Conservation (phyloP, 192 early-diverging fungal species). For the Irineochytrium annulatum region DNA sequence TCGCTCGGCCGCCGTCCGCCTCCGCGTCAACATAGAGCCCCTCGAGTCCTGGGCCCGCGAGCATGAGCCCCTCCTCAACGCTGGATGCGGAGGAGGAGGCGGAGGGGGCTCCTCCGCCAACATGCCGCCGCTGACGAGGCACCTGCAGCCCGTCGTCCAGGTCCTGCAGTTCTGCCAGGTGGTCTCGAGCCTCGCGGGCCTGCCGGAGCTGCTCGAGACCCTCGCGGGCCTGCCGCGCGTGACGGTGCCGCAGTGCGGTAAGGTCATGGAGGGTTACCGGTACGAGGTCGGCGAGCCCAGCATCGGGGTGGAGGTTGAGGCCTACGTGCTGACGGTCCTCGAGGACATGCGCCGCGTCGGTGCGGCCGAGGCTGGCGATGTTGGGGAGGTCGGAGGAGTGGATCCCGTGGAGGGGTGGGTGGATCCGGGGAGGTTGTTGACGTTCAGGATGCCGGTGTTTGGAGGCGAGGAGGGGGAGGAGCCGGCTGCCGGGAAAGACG, state of each 20-base stretch:
- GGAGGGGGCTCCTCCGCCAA: background rate
- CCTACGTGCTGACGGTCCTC: constrained; percentile 70
- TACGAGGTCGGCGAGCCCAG: constrained; percentile 84
- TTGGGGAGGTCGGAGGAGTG: background rate
- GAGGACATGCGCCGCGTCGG: constrained; percentile 41
- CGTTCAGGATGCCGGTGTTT: background rate
- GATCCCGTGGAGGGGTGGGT: background rate
- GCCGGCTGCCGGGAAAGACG: background rate
- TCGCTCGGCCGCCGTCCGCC: constrained; percentile 77
- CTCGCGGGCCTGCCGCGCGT: constrained; percentile 52
- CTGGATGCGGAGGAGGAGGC: too few relatives aligned
- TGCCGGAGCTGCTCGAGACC: constrained; percentile 72
- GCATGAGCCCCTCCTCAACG: too few relatives aligned
- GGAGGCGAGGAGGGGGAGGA: background rate
- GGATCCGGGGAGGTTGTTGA: background rate
- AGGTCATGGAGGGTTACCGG: constrained; percentile 70
- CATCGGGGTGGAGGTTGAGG: constrained; percentile 67
- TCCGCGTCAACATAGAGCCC: constrained; percentile 75
- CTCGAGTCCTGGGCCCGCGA: constrained; percentile 83
- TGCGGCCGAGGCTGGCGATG: background rate
- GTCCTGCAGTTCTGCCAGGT: constrained; percentile 80
- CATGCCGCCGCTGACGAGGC: constrained; percentile 19
- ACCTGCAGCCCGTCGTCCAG: constrained; percentile 71
- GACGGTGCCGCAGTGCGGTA: constrained; percentile 60
- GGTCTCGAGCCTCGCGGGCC: constrained; percentile 66